These are phyloP conservation scores for Chrysochromulina parva DNA, from an alignment of 78 protist genomes.

Conservation along the genomic window DNA sequence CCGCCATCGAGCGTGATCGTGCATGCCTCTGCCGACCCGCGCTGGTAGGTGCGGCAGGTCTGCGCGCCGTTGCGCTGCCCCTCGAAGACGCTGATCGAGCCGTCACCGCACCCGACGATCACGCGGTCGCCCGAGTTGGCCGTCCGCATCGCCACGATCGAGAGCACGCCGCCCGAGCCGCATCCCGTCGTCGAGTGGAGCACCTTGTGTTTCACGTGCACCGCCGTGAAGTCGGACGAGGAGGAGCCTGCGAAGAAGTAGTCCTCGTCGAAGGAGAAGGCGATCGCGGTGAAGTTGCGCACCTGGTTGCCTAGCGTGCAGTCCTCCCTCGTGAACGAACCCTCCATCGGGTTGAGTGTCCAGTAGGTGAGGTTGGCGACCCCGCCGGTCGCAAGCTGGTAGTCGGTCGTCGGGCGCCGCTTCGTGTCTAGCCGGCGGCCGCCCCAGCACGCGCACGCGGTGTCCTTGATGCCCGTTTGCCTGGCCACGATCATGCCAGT, in stretches of 20 bases:
- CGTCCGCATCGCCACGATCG: neutral
- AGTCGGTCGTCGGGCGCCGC: conserved; percentile 9
- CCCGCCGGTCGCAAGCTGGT: conserved; percentile 27
- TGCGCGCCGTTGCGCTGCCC: too few relatives aligned
- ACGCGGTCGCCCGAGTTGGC: neutral
- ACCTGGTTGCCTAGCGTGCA: neutral
- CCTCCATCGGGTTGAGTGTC: conserved; percentile 38
- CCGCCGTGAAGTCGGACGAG: neutral
- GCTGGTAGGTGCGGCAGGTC: too few relatives aligned
- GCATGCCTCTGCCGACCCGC: neutral
- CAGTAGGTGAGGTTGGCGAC: neutral
- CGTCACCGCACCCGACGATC: conserved; percentile 21
- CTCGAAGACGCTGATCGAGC: neutral
- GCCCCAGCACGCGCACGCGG: conserved; percentile 5
- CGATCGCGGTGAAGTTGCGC: conserved; percentile 20
- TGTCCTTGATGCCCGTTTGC: too few relatives aligned
- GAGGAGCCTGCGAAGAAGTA: conserved; percentile 25
- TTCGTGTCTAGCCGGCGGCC: conserved; percentile 15
- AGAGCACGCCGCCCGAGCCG: neutral
- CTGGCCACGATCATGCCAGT: neutral
- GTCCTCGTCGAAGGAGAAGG: conserved; percentile 21
- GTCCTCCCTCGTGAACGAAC: neutral
- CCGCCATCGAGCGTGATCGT: neutral
- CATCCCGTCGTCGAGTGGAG: neutral
- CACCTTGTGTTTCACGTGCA: neutral